Base-by-base conservation (phyloP, 169 alveolate genomes). In the Eimeria necatrix region DNA sequence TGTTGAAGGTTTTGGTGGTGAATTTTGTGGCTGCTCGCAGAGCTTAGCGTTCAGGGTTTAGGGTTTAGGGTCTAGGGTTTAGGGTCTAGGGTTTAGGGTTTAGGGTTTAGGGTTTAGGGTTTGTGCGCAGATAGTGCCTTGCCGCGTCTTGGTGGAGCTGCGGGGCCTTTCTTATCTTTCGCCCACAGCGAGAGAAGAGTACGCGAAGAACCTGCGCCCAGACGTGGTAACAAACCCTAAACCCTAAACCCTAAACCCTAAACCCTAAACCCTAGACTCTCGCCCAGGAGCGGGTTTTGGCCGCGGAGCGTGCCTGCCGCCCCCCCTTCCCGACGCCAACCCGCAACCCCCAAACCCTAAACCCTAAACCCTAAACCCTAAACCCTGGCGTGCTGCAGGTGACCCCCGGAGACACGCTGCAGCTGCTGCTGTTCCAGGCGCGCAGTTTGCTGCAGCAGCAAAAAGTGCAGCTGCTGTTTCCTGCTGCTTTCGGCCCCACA, bases 351-450 rank as follows among this genome's bases (percentile, higher is more conserved):
- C 24, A 1, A 4, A 61, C 74, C 74, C 74, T 4, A 14, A 61
- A 61, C 74, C 74, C 24, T 4, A 61, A 61, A 61, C 74, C 74
- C 74, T 61, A 61, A 61, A 61, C 74, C 74, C 74, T 61, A 61
- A 61, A 61, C 74, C 41, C 41, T 32, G 41, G 41, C 41, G 41
- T 32, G 41, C 60, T 59, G 48, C 92, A 84, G 92, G 80, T 84
- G 92, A 8, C 26, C 18, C 92, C 92, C 0, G 20, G 80, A 4
- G 92, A 84, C 60, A 16, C 51, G 46, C 59, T 84, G 92, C 92
- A 84, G 78, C 80, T 84, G 80, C 78, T 70, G 92, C 92, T 84
- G 22, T 84, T 26, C 92, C 92, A 84, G 26, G 92, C 93, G 22
- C 76, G 71, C 51, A 26, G 46, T 87, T 48, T 87, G 26, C 26